phyloP scores from a whole-genome alignment of 345 rosid genomes.

The Anacardium occidentale region DNA sequence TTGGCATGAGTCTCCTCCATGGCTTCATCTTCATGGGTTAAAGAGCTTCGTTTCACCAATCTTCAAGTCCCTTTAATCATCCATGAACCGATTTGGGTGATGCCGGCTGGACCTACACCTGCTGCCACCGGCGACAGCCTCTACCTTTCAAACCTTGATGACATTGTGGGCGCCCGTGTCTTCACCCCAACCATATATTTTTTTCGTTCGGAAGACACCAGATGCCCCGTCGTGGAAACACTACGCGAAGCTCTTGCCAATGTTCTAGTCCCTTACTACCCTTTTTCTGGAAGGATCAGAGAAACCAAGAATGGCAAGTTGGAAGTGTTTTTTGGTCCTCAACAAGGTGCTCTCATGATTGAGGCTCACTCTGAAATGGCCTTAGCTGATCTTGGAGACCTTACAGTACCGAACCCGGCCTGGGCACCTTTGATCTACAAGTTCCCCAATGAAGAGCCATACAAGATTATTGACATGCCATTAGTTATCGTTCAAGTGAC shows the following conservation, averaged over 20 bases:
- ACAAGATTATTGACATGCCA: constrained; percentile 76
- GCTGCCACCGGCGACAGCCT: constrained; percentile 44
- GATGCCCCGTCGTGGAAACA: constrained; percentile 29
- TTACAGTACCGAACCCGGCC: constrained; percentile 81
- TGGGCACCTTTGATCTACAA: constrained; percentile 74
- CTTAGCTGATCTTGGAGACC: constrained; percentile 68
- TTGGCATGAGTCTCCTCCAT: constrained; percentile 27
- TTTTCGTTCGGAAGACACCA: constrained; percentile 31
- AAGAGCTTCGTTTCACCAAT: constrained; percentile 57
- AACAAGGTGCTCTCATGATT: constrained; percentile 74
- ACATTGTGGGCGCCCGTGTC: constrained; percentile 71
- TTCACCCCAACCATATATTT: constrained; percentile 89
- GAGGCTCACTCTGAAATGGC: constrained; percentile 57
- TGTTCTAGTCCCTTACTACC: constrained; percentile 82
- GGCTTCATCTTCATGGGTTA: constrained; percentile 63
- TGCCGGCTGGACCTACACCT: constrained; percentile 61
- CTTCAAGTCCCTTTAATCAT: constrained; percentile 49
- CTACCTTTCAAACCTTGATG: constrained; percentile 89
- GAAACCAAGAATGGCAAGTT: constrained; percentile 64
- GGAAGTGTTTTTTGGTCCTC: constrained; percentile 67
- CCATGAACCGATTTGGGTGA: constrained; percentile 31
- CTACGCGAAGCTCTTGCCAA: constrained; percentile 50
- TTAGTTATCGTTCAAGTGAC: constrained; percentile 83
- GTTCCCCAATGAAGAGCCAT: constrained; percentile 69
- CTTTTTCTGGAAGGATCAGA: constrained; percentile 75